Evolutionary conservation across 495 filamentous ascomycete species (phyloP), one percentile per base, ranked within the genome.

Genomic region (Penicillium argentinense): DNA sequence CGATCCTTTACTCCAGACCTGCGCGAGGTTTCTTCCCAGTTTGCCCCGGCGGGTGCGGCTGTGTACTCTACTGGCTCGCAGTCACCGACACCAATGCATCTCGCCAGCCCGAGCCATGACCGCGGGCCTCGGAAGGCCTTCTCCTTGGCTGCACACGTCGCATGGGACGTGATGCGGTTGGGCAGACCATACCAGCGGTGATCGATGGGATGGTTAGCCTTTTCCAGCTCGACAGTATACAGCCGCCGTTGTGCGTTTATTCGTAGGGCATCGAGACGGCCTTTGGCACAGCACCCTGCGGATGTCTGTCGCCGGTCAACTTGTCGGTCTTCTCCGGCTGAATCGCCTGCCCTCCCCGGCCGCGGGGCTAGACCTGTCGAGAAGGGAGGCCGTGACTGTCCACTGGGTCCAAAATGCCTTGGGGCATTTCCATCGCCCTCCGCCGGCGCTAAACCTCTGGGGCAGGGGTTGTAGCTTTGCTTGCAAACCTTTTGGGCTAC

Each of bases 391-490:
- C 39, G 5, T 37, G 23, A 44, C 45, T 38, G 34, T n/a, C 32
- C 33, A 41, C 28, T n/a, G 19, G 28, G 37, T 22, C 2, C 14
- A 18, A 14, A 45, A 29, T 18, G 22, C 28, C 25, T 44, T 30
- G 38, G n/a, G 28, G 29, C 30, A 24, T 54, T 27, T 42, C 30
- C 56, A 53, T 68, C 56, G 56, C 52, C 52, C 45, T 54, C 37
- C 53, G 59, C 45, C 60, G 62, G 68, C 57, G 66, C 68, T 69
- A 71, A 66, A 40, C 54, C 30, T 42, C 51, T 60, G 66, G 42
- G 42, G 45, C 37, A 45, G 41, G 39, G 41, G 40, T 71, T n/a
- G 64, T 49, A 64, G 60, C 59, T 40, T 51, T 62, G 55, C 54
- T n/a, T n/a, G n/a, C n/a, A n/a, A n/a, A 53, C 16, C 18, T 12